Percentiles rank a stretch among this genome's conserved stretches.
phyloP scores from a whole-genome alignment of 805 yeast species.

The Saccharomycopsis oosterbeekiorum region DNA sequence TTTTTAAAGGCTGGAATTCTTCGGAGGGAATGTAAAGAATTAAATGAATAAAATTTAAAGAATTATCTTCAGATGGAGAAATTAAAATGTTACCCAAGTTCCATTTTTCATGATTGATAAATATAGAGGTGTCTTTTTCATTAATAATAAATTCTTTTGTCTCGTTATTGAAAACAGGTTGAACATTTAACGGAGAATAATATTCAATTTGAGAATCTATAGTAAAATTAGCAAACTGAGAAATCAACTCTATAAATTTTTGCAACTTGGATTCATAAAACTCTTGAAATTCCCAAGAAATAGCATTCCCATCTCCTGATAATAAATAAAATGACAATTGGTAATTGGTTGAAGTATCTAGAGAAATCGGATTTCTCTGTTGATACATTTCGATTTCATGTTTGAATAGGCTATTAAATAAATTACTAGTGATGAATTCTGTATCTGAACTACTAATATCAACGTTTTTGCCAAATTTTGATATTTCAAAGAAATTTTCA shows the following conservation, averaged over 20 bases:
- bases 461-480: neutral
- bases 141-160: constrained; percentile 28
- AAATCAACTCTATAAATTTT: constrained; percentile 45
- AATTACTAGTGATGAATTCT: neutral
- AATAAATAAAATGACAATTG: constrained; percentile 71
- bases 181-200: constrained; percentile 38
- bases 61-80: constrained; percentile 40
- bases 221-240: constrained; percentile 56
- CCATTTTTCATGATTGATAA: constrained; percentile 83
- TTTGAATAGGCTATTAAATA: constrained; percentile 25
- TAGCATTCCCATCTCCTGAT: constrained; percentile 55
- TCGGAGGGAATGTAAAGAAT: constrained; percentile 53
- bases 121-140: constrained; percentile 24
- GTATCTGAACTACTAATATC: neutral
- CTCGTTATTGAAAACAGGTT: constrained; percentile 7
- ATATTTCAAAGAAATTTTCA: neutral
- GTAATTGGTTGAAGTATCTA: constrained; percentile 41
- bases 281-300: constrained; percentile 64
- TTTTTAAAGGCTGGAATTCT: constrained; percentile 37
- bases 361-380: constrained; percentile 4
- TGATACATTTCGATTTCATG: constrained; percentile 24
- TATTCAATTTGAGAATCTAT: constrained; percentile 73
- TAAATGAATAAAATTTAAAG: constrained; percentile 63
- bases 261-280: constrained; percentile 41
- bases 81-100: constrained; percentile 39